These are phyloP conservation scores for Talaromyces ruber DNA, from an alignment of 495 filamentous ascomycete species.

Conservation along the genomic window DNA sequence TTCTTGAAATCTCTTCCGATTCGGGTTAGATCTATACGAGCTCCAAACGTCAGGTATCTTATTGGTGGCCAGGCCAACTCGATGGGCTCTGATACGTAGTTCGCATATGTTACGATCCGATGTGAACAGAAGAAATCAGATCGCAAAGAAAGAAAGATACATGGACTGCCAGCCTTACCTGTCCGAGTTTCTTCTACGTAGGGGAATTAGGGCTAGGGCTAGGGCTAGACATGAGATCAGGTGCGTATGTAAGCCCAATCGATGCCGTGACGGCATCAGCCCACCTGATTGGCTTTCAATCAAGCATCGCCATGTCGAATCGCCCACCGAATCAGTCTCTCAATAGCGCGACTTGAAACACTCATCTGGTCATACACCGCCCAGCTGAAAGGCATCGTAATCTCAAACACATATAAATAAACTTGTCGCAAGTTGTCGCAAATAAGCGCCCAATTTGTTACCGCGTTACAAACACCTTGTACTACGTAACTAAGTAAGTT, in stretches of 20 bases:
- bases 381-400: background rate
- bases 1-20: background rate
- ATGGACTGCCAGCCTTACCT: too few species aligned
- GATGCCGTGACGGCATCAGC: background rate
- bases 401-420: background rate
- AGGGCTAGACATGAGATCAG: too few species aligned
- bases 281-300: background rate
- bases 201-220: background rate
- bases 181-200: background rate
- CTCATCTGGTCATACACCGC: background rate
- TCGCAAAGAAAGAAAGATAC: too few species aligned
- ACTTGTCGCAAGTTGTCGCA: background rate
- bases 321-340: background rate
- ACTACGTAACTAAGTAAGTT: too few species aligned
- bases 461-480: background rate
- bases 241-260: background rate
- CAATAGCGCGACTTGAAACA: background rate
- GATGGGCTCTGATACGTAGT: background rate
- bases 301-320: background rate
- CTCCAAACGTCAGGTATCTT: background rate
- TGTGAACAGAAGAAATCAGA: background rate
- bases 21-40: constrained; percentile 4
- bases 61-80: background rate
- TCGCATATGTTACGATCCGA: background rate
- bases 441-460: background rate